Evolutionary conservation across 768 basidiomycete species (phyloP).

Genomic region (Lentinula detonsa): DNA sequence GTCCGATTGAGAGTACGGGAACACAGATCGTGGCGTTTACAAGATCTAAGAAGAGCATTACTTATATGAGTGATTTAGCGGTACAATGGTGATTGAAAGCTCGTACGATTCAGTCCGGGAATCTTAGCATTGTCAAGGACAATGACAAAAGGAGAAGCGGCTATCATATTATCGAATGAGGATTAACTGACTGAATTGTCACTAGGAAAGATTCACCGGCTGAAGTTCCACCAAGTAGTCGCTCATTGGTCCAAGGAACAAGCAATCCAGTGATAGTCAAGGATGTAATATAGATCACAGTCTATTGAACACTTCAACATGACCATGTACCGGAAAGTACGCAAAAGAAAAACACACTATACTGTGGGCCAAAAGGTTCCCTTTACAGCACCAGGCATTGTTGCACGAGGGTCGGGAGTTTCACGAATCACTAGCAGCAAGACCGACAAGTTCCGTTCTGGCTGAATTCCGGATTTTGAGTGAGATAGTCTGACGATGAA

Average conservation of each 20-base stretch:
- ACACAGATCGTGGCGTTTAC: conserved; percentile 40
- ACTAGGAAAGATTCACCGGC: conserved; percentile 15
- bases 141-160: conserved; percentile 42
- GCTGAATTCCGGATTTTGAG: conserved; percentile 15
- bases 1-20: conserved; percentile 39
- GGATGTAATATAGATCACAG: conserved; percentile 38
- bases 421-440: conserved; percentile 32
- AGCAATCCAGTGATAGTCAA: conserved; percentile 37
- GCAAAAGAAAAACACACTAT: conserved; percentile 20
- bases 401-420: conserved; percentile 31
- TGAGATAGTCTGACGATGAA: no score
- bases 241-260: conserved; percentile 28
- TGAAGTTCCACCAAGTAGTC: conserved; percentile 31
- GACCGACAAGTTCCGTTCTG: conserved; percentile 41
- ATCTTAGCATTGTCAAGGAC: conserved; percentile 32
- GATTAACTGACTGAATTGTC: background rate
- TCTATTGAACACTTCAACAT: conserved; percentile 15
- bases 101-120: conserved; percentile 32
- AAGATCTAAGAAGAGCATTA: conserved; percentile 17
- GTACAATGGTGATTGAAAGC: no score
- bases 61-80: no score
- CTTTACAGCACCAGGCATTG: conserved; percentile 29
- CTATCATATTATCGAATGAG: conserved; percentile 6
- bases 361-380: conserved; percentile 35
- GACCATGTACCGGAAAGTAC: background rate